These are phyloP conservation scores for Penicillium coprophilum DNA, from an alignment of 495 filamentous ascomycete species.

Conservation along the genomic window DNA sequence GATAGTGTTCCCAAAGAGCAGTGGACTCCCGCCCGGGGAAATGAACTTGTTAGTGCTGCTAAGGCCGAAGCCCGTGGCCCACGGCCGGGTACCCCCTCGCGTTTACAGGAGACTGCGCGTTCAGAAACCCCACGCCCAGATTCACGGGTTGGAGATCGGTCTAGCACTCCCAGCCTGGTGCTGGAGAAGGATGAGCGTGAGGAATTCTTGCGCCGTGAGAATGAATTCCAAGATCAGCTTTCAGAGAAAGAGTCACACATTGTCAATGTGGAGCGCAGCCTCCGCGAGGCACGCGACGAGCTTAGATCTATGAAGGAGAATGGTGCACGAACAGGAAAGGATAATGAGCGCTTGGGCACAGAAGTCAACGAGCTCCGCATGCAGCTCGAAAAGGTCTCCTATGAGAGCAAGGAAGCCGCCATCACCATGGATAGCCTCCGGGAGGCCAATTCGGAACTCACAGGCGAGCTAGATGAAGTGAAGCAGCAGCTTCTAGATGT, in stretches of 20 bases:
- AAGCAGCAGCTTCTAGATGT: slow-evolving; percentile 96
- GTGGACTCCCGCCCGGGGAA: slow-evolving; percentile 62
- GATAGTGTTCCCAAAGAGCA: slow-evolving; percentile 86
- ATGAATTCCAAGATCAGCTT: slow-evolving; percentile 94
- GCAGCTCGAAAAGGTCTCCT: slow-evolving; percentile 91
- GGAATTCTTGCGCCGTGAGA: slow-evolving; percentile 92
- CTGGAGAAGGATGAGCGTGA: slow-evolving; percentile 96
- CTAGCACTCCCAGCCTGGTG: slow-evolving; percentile 79
- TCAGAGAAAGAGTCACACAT: slow-evolving; percentile 87
- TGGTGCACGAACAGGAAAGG: slow-evolving; percentile 72
- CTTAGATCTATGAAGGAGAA: slow-evolving; percentile 78
- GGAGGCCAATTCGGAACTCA: slow-evolving; percentile 91
- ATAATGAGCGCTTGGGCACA: slow-evolving; percentile 78
- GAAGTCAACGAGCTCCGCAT: slow-evolving; percentile 92
- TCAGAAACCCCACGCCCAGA: slow-evolving; percentile 71
- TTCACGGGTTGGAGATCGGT: slow-evolving; percentile 81
- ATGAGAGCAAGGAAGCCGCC: slow-evolving; percentile 92
- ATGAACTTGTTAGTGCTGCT: slow-evolving; percentile 55
- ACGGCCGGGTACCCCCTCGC: slow-evolving; percentile 79
- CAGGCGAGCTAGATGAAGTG: slow-evolving; percentile 85
- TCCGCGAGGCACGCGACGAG: slow-evolving; percentile 82
- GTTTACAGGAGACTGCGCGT: slow-evolving; percentile 56
- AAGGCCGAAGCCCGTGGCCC: slow-evolving; percentile 61
- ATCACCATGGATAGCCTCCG: slow-evolving; percentile 98
- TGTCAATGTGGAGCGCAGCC: slow-evolving; percentile 68